Base-by-base conservation (phyloP, 2,329 filamentous ascomycete genomes). In the Trichoderma asperellum region DNA sequence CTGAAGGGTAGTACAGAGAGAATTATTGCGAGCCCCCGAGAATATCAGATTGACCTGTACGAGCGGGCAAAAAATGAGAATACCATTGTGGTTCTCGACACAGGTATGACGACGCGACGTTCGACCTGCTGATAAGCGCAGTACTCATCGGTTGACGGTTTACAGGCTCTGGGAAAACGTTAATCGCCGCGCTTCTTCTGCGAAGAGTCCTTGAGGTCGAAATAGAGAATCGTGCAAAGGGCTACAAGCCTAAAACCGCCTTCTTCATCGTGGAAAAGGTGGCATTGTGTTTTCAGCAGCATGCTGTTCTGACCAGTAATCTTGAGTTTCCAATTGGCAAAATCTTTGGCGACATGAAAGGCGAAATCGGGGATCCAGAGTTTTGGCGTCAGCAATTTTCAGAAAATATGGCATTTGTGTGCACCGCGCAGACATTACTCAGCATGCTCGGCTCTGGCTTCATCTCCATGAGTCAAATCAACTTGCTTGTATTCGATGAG, bases 241-340 rank as follows among this genome's bases (percentile, higher is more conserved):
- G 91, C 2, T 83, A 84, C n/a, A 75, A 82, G 0, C 87, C 83
- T 47, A 89, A 90, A 34, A 86, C 92, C 10, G 88, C 93, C 0
- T 97, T 98, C 81, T 99, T 99, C 75, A 79, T 99, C 21, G 94
- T 96, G 11, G 91, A 97, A 74, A 97, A 93, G 70, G 93, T 98
- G 1, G 91, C 94, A 0, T 85, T 99, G 14, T 94, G 96, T 8
- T 93, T 93, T 73, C 96, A 99, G 77, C 96, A 99, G 79, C 88
- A 92, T 70, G 89, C 90, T 1, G 93, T 97, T 1, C 84, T 99
- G 16, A 87, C 89, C 69, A 89, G 88, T 74, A 97, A 97, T 74
- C 85, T 98, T 10, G 90, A 93, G 70, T 89, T 94, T 70, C 86
- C 88, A 5, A 86, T 97, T 27, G 88, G 87, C 47, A 89, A 89